Evolutionary conservation across 768 basidiomycete genomes (phyloP).

Genomic region (Tricholoma hemisulphureum): DNA sequence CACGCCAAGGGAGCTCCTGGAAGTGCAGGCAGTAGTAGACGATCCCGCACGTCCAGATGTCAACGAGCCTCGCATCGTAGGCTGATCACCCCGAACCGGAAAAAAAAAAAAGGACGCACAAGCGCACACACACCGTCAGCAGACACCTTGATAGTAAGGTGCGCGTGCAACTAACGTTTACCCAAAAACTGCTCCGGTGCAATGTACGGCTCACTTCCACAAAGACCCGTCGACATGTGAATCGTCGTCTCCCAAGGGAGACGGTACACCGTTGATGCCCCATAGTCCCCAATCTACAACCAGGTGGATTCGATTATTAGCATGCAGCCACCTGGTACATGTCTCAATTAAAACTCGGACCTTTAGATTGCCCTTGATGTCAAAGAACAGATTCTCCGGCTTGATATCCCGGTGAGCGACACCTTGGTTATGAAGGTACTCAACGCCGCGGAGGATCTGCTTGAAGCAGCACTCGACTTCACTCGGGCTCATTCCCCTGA

Average conservation of each 20-base stretch:
- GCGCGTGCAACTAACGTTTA: conserved; percentile 74
- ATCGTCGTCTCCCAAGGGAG: conserved; percentile 97
- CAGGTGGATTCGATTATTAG: too few relatives aligned
- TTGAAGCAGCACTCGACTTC: conserved; percentile 98
- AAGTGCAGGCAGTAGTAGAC: conserved; percentile 99
- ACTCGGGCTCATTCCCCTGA: conserved; percentile 74
- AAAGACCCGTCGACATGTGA: conserved; percentile 95
- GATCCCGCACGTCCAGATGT: conserved; percentile 96
- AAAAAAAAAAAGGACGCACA: conserved; percentile 17
- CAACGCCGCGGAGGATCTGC: conserved; percentile 86
- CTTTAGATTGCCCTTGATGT: conserved; percentile 90
- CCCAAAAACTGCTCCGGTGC: conserved; percentile 96
- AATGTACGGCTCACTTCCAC: conserved; percentile 98
- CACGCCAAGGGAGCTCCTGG: conserved; percentile 97
- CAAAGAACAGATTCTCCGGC: conserved; percentile 96
- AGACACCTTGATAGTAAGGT: conserved; percentile 28
- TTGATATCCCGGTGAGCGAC: conserved; percentile 98
- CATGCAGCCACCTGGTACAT: not conserved
- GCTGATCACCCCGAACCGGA: conserved; percentile 57
- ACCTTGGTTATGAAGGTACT: conserved; percentile 93
- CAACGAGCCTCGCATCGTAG: conserved; percentile 95
- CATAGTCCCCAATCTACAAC: conserved; percentile 91
- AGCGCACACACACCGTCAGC: conserved; percentile 41
- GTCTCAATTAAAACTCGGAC: conserved; percentile 42
- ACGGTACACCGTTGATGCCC: conserved; percentile 97